These are phyloP conservation scores for Bimuria novae-zelandiae DNA, from an alignment of 2,329 filamentous ascomycete genomes.

Conservation along the genomic window DNA sequence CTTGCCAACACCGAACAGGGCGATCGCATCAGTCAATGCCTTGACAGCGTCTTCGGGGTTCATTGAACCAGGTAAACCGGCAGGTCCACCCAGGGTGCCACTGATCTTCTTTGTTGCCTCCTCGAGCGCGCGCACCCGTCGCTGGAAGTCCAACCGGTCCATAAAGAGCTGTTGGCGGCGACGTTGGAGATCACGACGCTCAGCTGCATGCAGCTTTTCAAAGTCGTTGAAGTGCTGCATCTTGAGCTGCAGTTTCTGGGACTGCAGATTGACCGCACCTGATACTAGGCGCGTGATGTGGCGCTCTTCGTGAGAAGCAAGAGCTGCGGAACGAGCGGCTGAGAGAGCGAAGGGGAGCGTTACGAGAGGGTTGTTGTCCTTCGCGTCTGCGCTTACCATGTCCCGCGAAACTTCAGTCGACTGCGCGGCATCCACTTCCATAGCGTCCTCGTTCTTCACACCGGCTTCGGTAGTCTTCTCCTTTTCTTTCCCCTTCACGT, in stretches of 20 bases:
- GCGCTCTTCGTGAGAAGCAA: constrained; percentile 94
- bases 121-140: constrained; percentile 81
- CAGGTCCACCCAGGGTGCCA: constrained; percentile 30
- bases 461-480: constrained; percentile 54
- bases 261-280: constrained; percentile 87
- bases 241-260: constrained; percentile 95
- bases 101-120: constrained; percentile 65
- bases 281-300: constrained; percentile 95
- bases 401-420: constrained; percentile 48
- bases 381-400: constrained; percentile 13
- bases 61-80: constrained; percentile 38
- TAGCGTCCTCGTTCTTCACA: constrained; percentile 61
- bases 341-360: constrained; percentile 85
- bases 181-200: constrained; percentile 89
- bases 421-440: constrained; percentile 61
- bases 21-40: constrained; percentile 41
- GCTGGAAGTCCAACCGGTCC: constrained; percentile 87
- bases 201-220: constrained; percentile 87
- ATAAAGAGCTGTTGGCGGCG: constrained; percentile 92
- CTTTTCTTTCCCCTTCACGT: constrained; percentile 63
- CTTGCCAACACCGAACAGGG: constrained; percentile 42
- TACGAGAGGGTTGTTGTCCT: constrained; percentile 56
- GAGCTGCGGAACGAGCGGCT: constrained; percentile 81
- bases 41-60: constrained; percentile 39
- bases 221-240: constrained; percentile 96